Percentiles rank a stretch among this genome's conserved stretches.
phyloP scores from a whole-genome alignment of 148 eudicot genomes.

The Camellia sinensis region DNA sequence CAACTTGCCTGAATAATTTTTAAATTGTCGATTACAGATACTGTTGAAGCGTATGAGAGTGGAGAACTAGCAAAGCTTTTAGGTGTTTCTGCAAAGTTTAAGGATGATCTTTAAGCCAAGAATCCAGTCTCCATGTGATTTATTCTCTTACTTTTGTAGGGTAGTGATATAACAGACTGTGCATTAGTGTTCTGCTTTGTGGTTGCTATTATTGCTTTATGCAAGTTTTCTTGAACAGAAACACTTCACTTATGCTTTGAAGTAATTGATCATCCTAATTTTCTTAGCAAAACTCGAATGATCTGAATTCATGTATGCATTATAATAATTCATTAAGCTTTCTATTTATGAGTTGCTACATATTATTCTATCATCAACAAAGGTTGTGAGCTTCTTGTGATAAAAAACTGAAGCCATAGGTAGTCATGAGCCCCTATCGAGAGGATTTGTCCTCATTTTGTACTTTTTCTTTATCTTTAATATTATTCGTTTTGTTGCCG shows the following conservation, averaged over 20 bases:
- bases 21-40: constrained; percentile 41
- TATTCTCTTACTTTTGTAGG: not conserved
- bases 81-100: constrained; percentile 43
- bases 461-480: too few relatives aligned
- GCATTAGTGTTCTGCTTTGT: not conserved
- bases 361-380: too few relatives aligned
- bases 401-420: too few relatives aligned
- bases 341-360: not conserved
- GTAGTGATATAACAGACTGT: constrained; percentile 7
- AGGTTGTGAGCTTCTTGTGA: too few relatives aligned
- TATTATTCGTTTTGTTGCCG: too few relatives aligned
- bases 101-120: constrained; percentile 35
- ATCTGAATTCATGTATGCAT: not conserved
- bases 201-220: not conserved
- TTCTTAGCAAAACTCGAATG: not conserved
- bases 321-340: not conserved
- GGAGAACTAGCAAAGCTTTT: constrained; percentile 75
- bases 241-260: not conserved
- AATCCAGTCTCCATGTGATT: not conserved
- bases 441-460: too few relatives aligned
- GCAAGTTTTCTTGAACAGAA: not conserved
- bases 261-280: not conserved
- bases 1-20: not conserved
- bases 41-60: constrained; percentile 60
- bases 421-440: too few relatives aligned